Base-by-base conservation (phyloP, 2,329 filamentous ascomycete species). In the Ceratocystis colombiana region DNA sequence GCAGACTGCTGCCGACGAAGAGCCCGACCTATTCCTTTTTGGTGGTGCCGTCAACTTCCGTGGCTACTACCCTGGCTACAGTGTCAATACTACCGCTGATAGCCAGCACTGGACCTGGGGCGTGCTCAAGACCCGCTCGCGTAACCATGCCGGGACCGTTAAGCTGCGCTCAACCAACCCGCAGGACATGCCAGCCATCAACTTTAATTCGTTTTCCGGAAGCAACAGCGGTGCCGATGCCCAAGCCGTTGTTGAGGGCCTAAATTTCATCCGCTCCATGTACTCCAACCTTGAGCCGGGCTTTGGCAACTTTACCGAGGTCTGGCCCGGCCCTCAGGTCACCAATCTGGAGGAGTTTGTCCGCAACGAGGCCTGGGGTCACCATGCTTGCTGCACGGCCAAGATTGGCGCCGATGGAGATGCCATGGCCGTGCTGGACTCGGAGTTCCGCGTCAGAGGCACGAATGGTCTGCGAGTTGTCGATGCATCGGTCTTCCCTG, bases 71-170 rank as follows among this genome's bases (percentile, higher is more conserved):
- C 81, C 81, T 0, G 77, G 79, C 22, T 85, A 80, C 70, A 76
- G 79, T 1, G 71, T 75, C 28, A 77, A 79, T 68, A 75, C 77
- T 2, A 74, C 78, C 1, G 72, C 73, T 1, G 78, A 75, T 61
- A 75, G 75, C 1, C 76, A 76, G 45, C 76, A 79, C 70, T 76
- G 73, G 74, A 73, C 74, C 1, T 76, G 73, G 73, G 72, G 74
- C 7, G 77, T 79, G 2, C 77, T 85, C 61, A 85, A 86, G 72
- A 79, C 80, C 0, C 77, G 78, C 61, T 76, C 75, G 33, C 74
- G 76, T 6, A 88, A 88, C 53, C 77, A 79, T 63, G 78, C 79
- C 7, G 87, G 87, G n/a, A 84, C 79, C 0, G 85, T 89, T 15
- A 81, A 76, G 1, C 77, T 89, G 1, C 77, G 76, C 20, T 87